Evolutionary conservation across 352 stramenopile species (phyloP).

Genomic region (Globisporangium megalacanthum): DNA sequence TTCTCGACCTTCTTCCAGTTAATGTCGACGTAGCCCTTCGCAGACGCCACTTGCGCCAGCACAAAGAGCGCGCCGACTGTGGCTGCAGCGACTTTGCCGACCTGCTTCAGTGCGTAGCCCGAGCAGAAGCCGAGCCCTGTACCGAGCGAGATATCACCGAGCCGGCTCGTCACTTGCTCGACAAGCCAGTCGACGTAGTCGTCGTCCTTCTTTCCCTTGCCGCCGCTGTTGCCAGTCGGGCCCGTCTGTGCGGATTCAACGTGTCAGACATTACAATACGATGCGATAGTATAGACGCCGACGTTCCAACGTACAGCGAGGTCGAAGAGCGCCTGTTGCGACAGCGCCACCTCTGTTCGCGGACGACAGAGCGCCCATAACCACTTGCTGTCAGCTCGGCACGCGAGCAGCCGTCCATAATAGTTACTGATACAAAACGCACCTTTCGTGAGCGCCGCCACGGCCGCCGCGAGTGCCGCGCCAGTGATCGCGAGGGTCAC

Average conservation of each 20-base stretch:
- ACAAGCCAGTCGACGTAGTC: slow-evolving; percentile 61
- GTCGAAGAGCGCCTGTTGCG: slow-evolving; percentile 37
- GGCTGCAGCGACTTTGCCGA: slow-evolving; percentile 73
- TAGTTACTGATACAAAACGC: slow-evolving; percentile 1
- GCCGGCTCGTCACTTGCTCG: slow-evolving; percentile 50
- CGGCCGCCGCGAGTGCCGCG: slow-evolving; percentile 38
- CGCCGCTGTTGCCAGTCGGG: slow-evolving; percentile 17
- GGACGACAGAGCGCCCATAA: not conserved
- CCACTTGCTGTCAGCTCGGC: not conserved
- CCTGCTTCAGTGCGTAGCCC: slow-evolving; percentile 78
- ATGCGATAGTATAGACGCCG: too few relatives aligned
- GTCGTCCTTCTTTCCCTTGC: slow-evolving; percentile 27
- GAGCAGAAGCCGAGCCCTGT: slow-evolving; percentile 75
- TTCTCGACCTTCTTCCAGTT: slow-evolving; percentile 89
- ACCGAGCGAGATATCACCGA: slow-evolving; percentile 69
- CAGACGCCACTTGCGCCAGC: slow-evolving; percentile 60
- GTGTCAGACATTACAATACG: too few relatives aligned
- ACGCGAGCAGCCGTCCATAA: too few relatives aligned
- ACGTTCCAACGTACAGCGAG: slow-evolving; percentile 16
- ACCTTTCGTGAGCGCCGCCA: slow-evolving; percentile 38
- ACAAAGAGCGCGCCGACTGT: slow-evolving; percentile 77
- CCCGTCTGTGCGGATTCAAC: slow-evolving; percentile 16
- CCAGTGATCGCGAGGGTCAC: slow-evolving; percentile 28
- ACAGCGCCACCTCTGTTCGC: slow-evolving; percentile 30
- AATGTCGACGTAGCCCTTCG: slow-evolving; percentile 87